phyloP scores from a whole-genome alignment of 78 protist genomes.

The Speleostelium caveatum region DNA sequence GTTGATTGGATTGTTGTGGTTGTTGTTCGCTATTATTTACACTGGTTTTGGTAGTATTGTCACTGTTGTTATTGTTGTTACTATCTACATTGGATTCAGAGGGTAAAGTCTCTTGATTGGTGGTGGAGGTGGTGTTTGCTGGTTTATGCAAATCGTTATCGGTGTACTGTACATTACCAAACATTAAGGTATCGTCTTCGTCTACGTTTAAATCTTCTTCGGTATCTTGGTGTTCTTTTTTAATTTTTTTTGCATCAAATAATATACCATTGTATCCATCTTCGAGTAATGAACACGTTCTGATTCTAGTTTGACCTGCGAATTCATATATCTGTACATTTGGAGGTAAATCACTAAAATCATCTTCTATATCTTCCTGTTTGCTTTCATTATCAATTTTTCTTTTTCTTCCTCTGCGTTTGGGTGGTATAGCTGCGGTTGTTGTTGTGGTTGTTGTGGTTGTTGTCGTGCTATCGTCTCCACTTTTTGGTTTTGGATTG shows the following conservation, averaged over 20 bases:
- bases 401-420: neutral
- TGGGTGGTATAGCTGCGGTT: neutral
- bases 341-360: constrained; percentile 51
- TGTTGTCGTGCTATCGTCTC: neutral
- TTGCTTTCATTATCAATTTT: neutral
- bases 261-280: constrained; percentile 18
- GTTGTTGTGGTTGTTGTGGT: neutral
- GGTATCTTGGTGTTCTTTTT: neutral
- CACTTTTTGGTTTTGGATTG: neutral
- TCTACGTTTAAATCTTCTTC: constrained; percentile 58
- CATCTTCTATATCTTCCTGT: constrained; percentile 16
- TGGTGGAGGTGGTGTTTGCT: neutral
- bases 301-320: constrained; percentile 41
- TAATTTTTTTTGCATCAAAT: neutral
- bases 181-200: constrained; percentile 49
- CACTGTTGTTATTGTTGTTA: neutral
- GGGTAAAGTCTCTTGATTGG: neutral
- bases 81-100: no score
- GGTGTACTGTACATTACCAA: constrained; percentile 64
- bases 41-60: neutral
- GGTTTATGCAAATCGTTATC: constrained; percentile 16
- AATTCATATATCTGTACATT: constrained; percentile 13
- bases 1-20: neutral
- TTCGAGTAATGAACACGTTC: constrained; percentile 20
- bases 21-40: neutral